A percentile compares a stretch with the other conserved stretches of the same genome.
Evolutionary conservation across 2,329 filamentous ascomycete genomes (phyloP).

Genomic region (Hymenoscyphus scutula): DNA sequence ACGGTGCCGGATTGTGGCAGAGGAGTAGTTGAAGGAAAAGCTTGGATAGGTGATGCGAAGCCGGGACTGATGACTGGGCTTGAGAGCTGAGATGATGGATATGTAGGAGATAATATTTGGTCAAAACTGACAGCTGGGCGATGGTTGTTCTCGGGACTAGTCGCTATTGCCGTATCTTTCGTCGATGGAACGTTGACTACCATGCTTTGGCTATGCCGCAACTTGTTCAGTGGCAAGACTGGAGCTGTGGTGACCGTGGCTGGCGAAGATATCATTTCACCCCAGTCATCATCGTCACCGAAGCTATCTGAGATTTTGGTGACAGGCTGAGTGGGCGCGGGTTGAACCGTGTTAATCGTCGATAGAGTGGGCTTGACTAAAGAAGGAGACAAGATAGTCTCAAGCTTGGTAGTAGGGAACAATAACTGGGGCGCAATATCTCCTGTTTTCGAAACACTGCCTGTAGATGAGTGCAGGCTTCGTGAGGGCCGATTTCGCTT

Average conservation of each 20-base stretch:
- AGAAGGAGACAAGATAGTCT: constrained; percentile 9
- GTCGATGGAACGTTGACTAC: constrained; percentile 4
- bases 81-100: neutral
- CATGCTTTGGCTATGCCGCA: constrained; percentile 26
- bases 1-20: constrained; percentile 8
- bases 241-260: constrained; percentile 19
- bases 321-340: neutral
- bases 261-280: constrained; percentile 40
- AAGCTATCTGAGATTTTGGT: constrained; percentile 20
- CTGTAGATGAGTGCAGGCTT: constrained; percentile 4
- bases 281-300: constrained; percentile 37
- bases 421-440: neutral
- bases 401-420: constrained; percentile 1
- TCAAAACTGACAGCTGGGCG: constrained; percentile 14
- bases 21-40: neutral
- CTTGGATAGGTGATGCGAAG: neutral
- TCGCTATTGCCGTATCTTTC: neutral
- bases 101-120: constrained; percentile 13
- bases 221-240: constrained; percentile 11
- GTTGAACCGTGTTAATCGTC: neutral
- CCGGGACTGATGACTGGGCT: neutral
- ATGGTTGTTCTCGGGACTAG: constrained; percentile 10
- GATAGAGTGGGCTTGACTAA: neutral
- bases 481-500: constrained; percentile 4
- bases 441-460: neutral